These are phyloP conservation scores for Fragilaria radians DNA, from an alignment of 108 stramenopile species.

Conservation along the genomic window DNA sequence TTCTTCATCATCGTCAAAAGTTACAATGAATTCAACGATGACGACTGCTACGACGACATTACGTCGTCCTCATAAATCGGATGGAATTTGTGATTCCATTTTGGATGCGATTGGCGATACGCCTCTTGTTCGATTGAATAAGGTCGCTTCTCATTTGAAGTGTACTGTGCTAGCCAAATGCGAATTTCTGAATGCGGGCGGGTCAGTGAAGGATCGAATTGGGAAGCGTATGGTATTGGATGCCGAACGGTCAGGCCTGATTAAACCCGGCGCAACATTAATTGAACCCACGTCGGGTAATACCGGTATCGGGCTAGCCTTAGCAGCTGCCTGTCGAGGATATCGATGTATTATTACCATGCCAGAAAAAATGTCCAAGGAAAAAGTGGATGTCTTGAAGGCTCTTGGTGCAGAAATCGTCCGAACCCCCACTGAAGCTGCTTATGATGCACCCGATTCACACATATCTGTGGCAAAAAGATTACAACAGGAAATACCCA, in stretches of 20 bases:
- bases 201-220: conserved; percentile 72
- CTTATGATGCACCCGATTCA: conserved; percentile 78
- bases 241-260: conserved; percentile 60
- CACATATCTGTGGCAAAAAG: conserved; percentile 68
- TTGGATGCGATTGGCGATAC: conserved; percentile 66
- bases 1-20: too few species aligned
- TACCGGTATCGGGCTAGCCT: conserved; percentile 91
- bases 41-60: too few species aligned
- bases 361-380: conserved; percentile 83
- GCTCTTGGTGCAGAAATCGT: conserved; percentile 62
- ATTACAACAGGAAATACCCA: conserved; percentile 60
- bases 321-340: conserved; percentile 71
- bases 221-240: conserved; percentile 64
- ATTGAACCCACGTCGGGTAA: conserved; percentile 85
- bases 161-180: conserved; percentile 60
- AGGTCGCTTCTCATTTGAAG: conserved; percentile 36
- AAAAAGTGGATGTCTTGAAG: conserved; percentile 63
- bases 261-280: conserved; percentile 62
- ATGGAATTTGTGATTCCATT: conserved; percentile 29
- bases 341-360: conserved; percentile 85
- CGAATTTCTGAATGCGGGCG: conserved; percentile 65
- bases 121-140: conserved; percentile 66
- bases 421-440: conserved; percentile 67
- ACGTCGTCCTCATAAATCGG: neutral
- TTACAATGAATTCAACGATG: too few species aligned